Percentiles rank a stretch among this genome's conserved stretches.
These are phyloP conservation scores for Solanum neorickii DNA, from an alignment of 257 asterid genomes.

Conservation along the genomic window DNA sequence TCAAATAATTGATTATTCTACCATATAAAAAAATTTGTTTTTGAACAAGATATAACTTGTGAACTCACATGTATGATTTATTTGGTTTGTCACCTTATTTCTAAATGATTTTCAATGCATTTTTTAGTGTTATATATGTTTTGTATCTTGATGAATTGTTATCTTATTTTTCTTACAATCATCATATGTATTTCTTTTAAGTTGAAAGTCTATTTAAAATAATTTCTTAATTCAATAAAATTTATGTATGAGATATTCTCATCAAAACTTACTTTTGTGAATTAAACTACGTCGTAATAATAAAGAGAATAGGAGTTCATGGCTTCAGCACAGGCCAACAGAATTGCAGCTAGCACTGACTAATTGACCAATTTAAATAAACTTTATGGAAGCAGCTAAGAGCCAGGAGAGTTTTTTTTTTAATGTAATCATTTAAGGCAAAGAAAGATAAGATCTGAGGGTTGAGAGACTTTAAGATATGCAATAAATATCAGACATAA, in stretches of 20 bases:
- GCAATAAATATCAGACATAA: background rate
- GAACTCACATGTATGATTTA: too few species aligned
- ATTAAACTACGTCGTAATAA: background rate
- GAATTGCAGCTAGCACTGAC: background rate
- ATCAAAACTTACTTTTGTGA: too few species aligned
- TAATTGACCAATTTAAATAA: background rate
- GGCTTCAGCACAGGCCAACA: background rate
- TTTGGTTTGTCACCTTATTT: too few species aligned
- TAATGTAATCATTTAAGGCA: background rate
- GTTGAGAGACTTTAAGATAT: background rate
- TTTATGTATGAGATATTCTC: fast-evolving
- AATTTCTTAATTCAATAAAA: too few species aligned
- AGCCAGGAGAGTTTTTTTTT: background rate
- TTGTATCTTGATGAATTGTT: background rate
- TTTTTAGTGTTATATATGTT: too few species aligned
- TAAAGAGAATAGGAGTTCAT: background rate
- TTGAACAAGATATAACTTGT: too few species aligned
- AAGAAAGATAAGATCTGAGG: background rate
- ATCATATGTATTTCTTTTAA: too few species aligned
- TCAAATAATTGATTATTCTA: too few species aligned
- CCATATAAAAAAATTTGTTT: too few species aligned
- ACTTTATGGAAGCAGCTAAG: background rate
- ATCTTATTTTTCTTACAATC: background rate
- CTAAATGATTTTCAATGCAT: too few species aligned
- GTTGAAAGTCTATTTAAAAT: fast-evolving